Percentiles rank a stretch among this genome's conserved stretches.
Evolutionary conservation across 202 grass and related monocot species (phyloP).

Genomic region (Schoenoplectus tabernaemontani): DNA sequence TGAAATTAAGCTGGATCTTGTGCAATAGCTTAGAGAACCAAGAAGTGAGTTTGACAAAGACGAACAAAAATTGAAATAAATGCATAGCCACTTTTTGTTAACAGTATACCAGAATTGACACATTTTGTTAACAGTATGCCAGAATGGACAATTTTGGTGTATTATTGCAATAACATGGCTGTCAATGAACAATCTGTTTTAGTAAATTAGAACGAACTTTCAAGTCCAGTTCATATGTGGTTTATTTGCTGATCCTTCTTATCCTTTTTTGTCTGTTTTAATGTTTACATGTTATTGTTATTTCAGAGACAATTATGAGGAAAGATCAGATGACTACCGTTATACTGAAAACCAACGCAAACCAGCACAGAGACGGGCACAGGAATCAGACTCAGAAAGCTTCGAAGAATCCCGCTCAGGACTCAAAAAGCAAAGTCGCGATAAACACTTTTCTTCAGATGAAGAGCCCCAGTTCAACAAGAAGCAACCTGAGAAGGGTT

Average conservation of each 20-base stretch:
- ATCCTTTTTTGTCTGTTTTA: neutral
- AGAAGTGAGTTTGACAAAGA: neutral
- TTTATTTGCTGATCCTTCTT: neutral
- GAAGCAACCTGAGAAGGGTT: constrained; percentile 20
- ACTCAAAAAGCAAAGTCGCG: constrained; percentile 3
- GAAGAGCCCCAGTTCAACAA: constrained; percentile 16
- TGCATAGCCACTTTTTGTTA: neutral
- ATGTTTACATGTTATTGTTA: neutral
- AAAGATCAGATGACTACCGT: constrained; percentile 18
- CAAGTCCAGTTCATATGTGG: neutral
- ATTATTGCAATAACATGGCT: neutral
- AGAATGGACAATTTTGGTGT: neutral
- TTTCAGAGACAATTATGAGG: constrained; percentile 20
- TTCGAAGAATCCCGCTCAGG: constrained; percentile 10
- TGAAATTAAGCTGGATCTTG: neutral
- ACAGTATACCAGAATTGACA: neutral
- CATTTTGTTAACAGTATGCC: neutral
- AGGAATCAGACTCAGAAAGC: constrained; percentile 20
- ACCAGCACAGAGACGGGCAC: neutral
- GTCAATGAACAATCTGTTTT: neutral
- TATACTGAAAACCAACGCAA: constrained; percentile 17
- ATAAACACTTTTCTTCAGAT: constrained; percentile 30
- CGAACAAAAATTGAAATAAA: neutral
- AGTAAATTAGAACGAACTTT: neutral
- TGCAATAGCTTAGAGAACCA: neutral